These are phyloP conservation scores for Cryphonectria naterciae DNA, from an alignment of 2,329 filamentous ascomycete species.

Conservation along the genomic window DNA sequence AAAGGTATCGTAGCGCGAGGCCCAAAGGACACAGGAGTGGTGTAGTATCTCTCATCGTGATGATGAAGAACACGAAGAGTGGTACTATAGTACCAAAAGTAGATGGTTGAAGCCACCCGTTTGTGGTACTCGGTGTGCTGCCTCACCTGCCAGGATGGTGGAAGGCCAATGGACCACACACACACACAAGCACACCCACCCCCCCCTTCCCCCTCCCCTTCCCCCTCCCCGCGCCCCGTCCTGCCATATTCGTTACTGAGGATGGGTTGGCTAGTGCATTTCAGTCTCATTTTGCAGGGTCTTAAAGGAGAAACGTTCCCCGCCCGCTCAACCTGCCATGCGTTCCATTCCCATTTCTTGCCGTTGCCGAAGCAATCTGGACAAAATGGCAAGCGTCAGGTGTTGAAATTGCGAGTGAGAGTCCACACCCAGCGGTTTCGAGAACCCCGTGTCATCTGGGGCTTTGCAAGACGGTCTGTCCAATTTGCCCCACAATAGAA, in stretches of 20 bases:
- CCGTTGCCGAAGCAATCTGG: slow-evolving; percentile 28
- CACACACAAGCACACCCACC: not conserved
- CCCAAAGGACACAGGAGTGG: not conserved
- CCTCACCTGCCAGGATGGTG: not conserved
- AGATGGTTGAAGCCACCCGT: slow-evolving; percentile 4
- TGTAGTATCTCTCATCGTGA: not conserved
- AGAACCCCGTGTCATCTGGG: not conserved
- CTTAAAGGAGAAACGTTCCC: slow-evolving; percentile 16
- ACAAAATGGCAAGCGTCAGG: slow-evolving; percentile 21
- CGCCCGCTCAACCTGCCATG: slow-evolving; percentile 6
- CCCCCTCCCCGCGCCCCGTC: not conserved
- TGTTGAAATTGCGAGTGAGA: slow-evolving; percentile 25
- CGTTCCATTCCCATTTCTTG: slow-evolving; percentile 18
- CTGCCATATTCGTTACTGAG: slow-evolving; percentile 16
- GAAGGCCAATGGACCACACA: not conserved
- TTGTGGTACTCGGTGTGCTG: not conserved
- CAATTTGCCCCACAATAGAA: slow-evolving; percentile 5
- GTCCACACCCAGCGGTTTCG: slow-evolving; percentile 9
- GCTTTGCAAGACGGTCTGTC: not conserved
- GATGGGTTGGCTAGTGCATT: not conserved
- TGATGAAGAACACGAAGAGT: slow-evolving; percentile 1
- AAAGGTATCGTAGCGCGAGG: not conserved
- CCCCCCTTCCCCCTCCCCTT: no score
- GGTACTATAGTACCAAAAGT: not conserved
- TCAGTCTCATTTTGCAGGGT: not conserved